phyloP scores from a whole-genome alignment of 2,329 filamentous ascomycete species.

The Elsinoe perseae region DNA sequence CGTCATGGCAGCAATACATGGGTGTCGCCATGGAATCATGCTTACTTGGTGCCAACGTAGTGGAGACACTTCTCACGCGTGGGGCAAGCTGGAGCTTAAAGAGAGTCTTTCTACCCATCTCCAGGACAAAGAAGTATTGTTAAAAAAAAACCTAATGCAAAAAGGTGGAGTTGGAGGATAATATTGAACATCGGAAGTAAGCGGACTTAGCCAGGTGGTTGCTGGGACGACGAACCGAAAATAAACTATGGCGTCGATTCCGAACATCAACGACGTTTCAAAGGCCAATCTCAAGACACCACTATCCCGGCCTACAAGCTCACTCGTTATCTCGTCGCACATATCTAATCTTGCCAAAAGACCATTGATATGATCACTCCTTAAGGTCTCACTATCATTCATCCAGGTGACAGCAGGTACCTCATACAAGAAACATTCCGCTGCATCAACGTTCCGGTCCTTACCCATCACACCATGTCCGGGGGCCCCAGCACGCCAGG shows the following conservation, averaged over 20 bases:
- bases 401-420: not conserved
- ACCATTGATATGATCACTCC: constrained; percentile 3
- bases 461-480: constrained; percentile 12
- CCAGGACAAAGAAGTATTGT: no score
- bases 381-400: not conserved
- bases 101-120: no score
- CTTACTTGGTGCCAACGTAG: no score
- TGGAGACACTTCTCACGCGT: no score
- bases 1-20: no score
- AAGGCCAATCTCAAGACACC: constrained; percentile 4
- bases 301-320: not conserved
- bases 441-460: constrained; percentile 4
- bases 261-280: constrained; percentile 3
- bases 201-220: constrained; percentile 8
- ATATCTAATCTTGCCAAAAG: not conserved
- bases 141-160: not conserved
- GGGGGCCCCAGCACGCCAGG: constrained; percentile 27
- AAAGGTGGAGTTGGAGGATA: not conserved
- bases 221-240: constrained; percentile 12
- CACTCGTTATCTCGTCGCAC: constrained; percentile 10
- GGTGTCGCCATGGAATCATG: no score
- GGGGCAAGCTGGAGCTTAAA: no score
- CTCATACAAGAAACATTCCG: not conserved
- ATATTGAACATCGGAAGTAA: constrained; percentile 2
- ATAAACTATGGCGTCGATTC: constrained; percentile 9